Evolutionary conservation across 1,139 yeast species (phyloP).

Genomic region (Candida smagusa): DNA sequence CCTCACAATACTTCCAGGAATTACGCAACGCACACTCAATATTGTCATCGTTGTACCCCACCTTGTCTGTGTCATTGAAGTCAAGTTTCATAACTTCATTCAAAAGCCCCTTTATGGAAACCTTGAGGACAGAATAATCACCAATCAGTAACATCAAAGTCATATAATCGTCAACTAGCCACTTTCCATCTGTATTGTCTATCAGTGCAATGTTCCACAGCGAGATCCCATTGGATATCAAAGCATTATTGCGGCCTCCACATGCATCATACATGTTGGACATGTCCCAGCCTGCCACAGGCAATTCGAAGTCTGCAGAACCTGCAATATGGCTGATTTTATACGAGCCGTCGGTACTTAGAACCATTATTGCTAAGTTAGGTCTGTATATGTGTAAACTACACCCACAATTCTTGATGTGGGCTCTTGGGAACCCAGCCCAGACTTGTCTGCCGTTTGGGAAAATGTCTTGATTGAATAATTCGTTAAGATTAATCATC

Average conservation of each 20-base stretch:
- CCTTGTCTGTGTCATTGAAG: slow-evolving; percentile 1
- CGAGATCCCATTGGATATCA: slow-evolving; percentile 27
- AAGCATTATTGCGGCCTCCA: slow-evolving; percentile 15
- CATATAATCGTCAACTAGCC: slow-evolving; percentile 25
- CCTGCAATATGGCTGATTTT: slow-evolving; percentile 27
- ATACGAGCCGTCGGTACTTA: slow-evolving; percentile 16
- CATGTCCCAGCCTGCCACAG: slow-evolving; percentile 20
- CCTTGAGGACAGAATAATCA: slow-evolving; percentile 33
- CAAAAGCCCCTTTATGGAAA: slow-evolving; percentile 31
- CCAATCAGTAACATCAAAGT: slow-evolving; percentile 33
- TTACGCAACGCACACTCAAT: slow-evolving; percentile 29
- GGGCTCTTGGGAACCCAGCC: slow-evolving; percentile 27
- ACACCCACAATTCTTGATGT: slow-evolving; percentile 25
- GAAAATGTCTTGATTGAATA: slow-evolving; percentile 8
- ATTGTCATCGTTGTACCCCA: slow-evolving; percentile 29
- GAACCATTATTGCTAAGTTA: slow-evolving; percentile 21
- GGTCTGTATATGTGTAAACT: slow-evolving; percentile 24
- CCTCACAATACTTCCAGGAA: slow-evolving; percentile 24
- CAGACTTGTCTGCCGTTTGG: slow-evolving; percentile 23
- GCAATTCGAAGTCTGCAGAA: slow-evolving; percentile 29
- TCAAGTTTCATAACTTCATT: slow-evolving; percentile 15
- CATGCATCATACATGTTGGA: slow-evolving; percentile 15
- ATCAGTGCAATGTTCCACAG: slow-evolving; percentile 19
- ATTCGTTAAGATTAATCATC: slow-evolving; percentile 16
- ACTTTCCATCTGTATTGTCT: slow-evolving; percentile 10